phyloP scores from a whole-genome alignment of 2,329 filamentous ascomycete genomes.

The Cytospora mali region DNA sequence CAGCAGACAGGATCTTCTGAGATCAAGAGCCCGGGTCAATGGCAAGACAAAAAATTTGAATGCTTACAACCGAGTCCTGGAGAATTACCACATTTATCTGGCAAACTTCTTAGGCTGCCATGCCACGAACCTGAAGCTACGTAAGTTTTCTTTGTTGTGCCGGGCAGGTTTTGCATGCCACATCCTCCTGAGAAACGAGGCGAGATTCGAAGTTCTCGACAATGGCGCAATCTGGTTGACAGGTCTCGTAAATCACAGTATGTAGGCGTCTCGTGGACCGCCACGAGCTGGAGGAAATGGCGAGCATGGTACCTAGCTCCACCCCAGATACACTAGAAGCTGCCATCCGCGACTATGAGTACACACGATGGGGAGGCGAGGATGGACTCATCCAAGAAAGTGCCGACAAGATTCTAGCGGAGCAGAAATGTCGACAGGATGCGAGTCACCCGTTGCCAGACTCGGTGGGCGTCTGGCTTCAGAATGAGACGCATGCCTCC shows the following conservation, averaged over 20 bases:
- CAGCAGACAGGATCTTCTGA: neutral
- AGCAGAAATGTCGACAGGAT: conserved; percentile 2
- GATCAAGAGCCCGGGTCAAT: neutral
- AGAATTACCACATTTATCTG: neutral
- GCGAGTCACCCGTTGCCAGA: neutral
- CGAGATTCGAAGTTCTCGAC: neutral
- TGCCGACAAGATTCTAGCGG: neutral
- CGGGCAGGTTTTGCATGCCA: too few species aligned
- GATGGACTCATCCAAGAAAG: accelerated
- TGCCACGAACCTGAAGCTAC: neutral
- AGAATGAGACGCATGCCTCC: neutral
- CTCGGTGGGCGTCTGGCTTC: neutral
- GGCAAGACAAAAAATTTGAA: neutral
- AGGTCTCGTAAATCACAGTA: neutral
- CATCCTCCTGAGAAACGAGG: neutral
- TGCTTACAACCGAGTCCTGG: neutral
- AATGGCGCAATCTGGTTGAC: neutral
- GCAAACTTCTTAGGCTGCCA: neutral
- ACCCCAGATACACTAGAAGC: too few species aligned
- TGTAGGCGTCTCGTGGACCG: too few species aligned
- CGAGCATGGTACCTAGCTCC: too few species aligned
- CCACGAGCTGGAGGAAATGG: too few species aligned
- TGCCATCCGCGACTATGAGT: too few species aligned
- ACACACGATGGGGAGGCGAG: too few species aligned
- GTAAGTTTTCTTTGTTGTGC: neutral